A percentile compares a stretch with the other conserved stretches of the same genome.
These are phyloP conservation scores for Prunus kanzakura DNA, from an alignment of 306 rosid species.

Conservation along the genomic window DNA sequence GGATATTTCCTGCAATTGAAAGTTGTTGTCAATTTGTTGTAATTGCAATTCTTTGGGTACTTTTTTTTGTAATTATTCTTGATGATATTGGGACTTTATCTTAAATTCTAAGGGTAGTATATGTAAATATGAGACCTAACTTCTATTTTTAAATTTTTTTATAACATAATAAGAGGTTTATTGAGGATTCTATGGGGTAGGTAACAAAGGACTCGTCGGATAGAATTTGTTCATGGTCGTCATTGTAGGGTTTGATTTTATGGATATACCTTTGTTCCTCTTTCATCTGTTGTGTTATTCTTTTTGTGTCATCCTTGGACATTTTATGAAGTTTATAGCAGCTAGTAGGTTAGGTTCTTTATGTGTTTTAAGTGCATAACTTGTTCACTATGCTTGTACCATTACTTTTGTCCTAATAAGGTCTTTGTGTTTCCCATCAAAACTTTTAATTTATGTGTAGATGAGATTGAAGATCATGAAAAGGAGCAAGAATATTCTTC, in stretches of 20 bases:
- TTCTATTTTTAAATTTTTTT: not conserved
- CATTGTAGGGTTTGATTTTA: not conserved
- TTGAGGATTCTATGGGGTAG: not conserved
- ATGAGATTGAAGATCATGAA: slow-evolving; percentile 59
- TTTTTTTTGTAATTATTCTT: not conserved
- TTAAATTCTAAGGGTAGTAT: not conserved
- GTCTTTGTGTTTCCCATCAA: not conserved
- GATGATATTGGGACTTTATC: not conserved
- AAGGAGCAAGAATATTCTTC: slow-evolving; percentile 93
- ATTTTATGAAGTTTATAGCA: not conserved
- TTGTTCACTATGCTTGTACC: not conserved
- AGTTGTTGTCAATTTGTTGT: not conserved
- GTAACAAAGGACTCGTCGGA: not conserved
- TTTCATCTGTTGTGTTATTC: not conserved
- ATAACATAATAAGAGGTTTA: not conserved
- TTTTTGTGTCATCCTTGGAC: not conserved
- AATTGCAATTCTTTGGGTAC: not conserved
- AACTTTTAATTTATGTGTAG: slow-evolving; percentile 32
- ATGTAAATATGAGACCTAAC: not conserved
- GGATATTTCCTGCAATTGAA: not conserved
- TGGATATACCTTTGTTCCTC: not conserved
- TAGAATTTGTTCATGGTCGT: not conserved
- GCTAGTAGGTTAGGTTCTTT: not conserved
- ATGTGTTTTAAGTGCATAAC: not conserved
- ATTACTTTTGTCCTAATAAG: not conserved